Evolutionary conservation across 2,329 filamentous ascomycete genomes (phyloP).

Genomic region (Emergomyces orientalis): DNA sequence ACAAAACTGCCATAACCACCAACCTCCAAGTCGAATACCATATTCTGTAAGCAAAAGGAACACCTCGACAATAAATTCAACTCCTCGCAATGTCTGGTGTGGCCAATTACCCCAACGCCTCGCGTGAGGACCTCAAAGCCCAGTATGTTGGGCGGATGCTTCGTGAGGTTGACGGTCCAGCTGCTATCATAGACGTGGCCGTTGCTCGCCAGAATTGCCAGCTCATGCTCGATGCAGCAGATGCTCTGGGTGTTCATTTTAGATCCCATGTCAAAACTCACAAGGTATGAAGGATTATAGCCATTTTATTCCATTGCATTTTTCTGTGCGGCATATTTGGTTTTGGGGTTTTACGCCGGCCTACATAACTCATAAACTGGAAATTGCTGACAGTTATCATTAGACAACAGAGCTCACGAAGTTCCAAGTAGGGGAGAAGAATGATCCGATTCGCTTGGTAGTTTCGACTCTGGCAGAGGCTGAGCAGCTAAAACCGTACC

Average conservation of each 20-base stretch:
- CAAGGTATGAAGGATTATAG: conserved; percentile 38
- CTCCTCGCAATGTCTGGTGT: conserved; percentile 13
- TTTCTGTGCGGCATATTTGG: not conserved
- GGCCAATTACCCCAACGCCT: conserved; percentile 15
- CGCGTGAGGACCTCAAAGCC: conserved; percentile 12
- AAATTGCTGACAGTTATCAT: conserved; percentile 6
- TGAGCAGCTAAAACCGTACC: conserved; percentile 53
- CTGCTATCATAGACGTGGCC: conserved; percentile 57
- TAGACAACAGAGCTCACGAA: conserved; percentile 54
- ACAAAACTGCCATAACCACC: not conserved
- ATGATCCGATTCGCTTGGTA: conserved; percentile 49
- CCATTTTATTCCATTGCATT: too few relatives aligned
- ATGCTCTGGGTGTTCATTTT: conserved; percentile 53
- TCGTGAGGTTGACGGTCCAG: conserved; percentile 52
- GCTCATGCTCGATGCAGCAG: conserved; percentile 58
- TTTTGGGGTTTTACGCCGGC: not conserved
- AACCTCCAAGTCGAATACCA: not conserved
- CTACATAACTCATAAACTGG: not conserved
- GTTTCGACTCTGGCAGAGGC: conserved; percentile 64
- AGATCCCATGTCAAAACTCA: conserved; percentile 74
- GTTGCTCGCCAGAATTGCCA: conserved; percentile 58
- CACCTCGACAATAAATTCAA: not conserved
- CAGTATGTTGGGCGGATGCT: conserved; percentile 52
- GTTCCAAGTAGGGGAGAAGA: conserved; percentile 55
- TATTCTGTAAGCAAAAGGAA: not conserved